Evolutionary conservation across 345 rosid genomes (phyloP), one percentile per base, ranked within the genome.

Genomic region (Passiflora organensis): DNA sequence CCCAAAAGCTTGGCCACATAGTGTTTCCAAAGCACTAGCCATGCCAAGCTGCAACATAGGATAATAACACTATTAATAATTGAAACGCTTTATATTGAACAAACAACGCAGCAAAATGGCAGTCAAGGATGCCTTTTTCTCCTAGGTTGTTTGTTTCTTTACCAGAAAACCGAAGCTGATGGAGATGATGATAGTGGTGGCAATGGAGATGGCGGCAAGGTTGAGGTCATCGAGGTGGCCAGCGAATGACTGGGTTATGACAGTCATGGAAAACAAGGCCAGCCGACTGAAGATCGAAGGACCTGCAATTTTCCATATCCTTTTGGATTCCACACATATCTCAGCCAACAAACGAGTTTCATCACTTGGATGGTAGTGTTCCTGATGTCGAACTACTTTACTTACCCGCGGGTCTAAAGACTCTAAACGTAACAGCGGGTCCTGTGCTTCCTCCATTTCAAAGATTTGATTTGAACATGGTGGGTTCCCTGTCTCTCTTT

Each of bases 231-330:
- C 97, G 14, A 89, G 76, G 60, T 86, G 95, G 36, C 97, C 97
- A n/a, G 95, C 95, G 34, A 80, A 89, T 24, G 97, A 83, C 71
- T 86, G 95, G 39, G 95, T 86, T 49, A 86, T 86, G 59, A 89
- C 67, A 15, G 80, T 46, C 88, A 76, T 86, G 34, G 95, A 77
- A 43, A 78, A 81, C 14, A 90, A 59, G 19, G 93, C 73, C 24
- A 89, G 12, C 2, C 93, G 72, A 72, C 79, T 80, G 56, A 86
- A 84, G 42, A 89, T 81, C 10, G 95, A 78, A 0, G 93, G 97
- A n/a, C 95, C 97, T 19, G 82, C 90, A 19, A 84, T 72, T 36
- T 76, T 62, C 97, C 97, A 89, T 41, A 86, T 78, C 73, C 80
- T 86, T 73, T 76, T 74, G 41, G 96, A 82, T 67, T 89, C 96